Percentiles rank a stretch among this genome's conserved stretches.
phyloP scores from a whole-genome alignment of 2,329 filamentous ascomycete genomes.

The Bipolaris gigantea region DNA sequence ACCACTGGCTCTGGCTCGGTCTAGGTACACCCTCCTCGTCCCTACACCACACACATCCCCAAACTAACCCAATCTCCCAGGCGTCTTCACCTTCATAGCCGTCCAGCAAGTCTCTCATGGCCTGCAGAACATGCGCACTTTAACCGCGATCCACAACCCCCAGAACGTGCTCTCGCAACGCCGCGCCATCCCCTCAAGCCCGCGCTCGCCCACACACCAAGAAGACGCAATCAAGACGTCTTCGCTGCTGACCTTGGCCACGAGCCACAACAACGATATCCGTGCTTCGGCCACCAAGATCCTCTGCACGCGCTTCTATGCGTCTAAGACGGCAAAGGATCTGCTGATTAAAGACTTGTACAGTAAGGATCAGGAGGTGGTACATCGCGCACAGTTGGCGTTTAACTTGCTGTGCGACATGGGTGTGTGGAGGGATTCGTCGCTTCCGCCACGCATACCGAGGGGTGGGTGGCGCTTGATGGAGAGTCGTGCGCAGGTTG shows the following conservation, averaged over 20 bases:
- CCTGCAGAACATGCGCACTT: constrained; percentile 63
- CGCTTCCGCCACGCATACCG: constrained; percentile 5
- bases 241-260: constrained; percentile 47
- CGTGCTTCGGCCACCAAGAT: constrained; percentile 44
- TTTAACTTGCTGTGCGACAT: constrained; percentile 33
- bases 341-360: constrained; percentile 32
- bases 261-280: constrained; percentile 49
- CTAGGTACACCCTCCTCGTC: constrained; percentile 37
- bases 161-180: constrained; percentile 53
- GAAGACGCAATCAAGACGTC: constrained; percentile 54
- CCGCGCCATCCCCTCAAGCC: constrained; percentile 49
- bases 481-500: constrained; percentile 48
- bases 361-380: constrained; percentile 20
- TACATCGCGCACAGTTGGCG: constrained; percentile 29
- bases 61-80: constrained; percentile 41
- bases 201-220: constrained; percentile 66
- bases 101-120: constrained; percentile 60
- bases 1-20: constrained; percentile 53
- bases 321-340: constrained; percentile 19
- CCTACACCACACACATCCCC: constrained; percentile 49
- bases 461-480: constrained; percentile 10
- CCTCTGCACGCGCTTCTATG: constrained; percentile 42
- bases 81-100: constrained; percentile 61
- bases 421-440: constrained; percentile 20
- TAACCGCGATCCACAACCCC: constrained; percentile 68